Percentiles rank a stretch among this genome's conserved stretches.
Evolutionary conservation across 495 filamentous ascomycete species (phyloP).

Genomic region (Podospora comata): DNA sequence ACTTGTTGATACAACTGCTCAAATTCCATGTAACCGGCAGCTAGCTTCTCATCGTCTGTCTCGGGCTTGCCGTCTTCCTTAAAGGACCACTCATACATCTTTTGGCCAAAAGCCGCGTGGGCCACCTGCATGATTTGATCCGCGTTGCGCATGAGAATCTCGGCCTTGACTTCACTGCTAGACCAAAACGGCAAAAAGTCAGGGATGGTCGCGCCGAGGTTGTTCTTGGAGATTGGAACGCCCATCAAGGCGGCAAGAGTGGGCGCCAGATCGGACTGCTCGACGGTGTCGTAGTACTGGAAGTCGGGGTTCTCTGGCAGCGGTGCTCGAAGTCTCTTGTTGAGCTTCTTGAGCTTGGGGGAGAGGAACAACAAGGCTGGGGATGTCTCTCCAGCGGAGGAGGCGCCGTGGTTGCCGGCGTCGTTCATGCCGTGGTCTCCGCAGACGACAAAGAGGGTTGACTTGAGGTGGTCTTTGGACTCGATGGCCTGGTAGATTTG

Average conservation of each 20-base stretch:
- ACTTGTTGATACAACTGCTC: background rate
- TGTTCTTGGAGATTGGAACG: constrained; percentile 89
- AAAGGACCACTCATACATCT: constrained; percentile 44
- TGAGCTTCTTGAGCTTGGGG: constrained; percentile 67
- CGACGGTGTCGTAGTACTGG: constrained; percentile 75
- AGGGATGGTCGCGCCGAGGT: constrained; percentile 80
- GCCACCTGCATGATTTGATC: constrained; percentile 73
- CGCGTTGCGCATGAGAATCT: constrained; percentile 71
- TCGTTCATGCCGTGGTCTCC: constrained; percentile 99
- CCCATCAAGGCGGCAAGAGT: constrained; percentile 85
- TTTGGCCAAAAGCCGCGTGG: constrained; percentile 61
- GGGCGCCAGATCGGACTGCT: constrained; percentile 90
- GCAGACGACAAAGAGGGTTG: constrained; percentile 78
- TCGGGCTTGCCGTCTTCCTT: constrained; percentile 27
- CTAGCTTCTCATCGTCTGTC: constrained; percentile 56
- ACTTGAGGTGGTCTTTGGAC: constrained; percentile 62
- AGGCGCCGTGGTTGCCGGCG: constrained; percentile 94
- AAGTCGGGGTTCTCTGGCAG: constrained; percentile 55
- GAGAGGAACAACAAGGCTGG: constrained; percentile 89
- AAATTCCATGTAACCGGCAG: constrained; percentile 61
- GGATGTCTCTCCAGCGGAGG: constrained; percentile 87
- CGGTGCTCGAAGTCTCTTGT: constrained; percentile 43
- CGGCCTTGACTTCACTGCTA: constrained; percentile 53
- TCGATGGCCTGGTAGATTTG: constrained; percentile 75
- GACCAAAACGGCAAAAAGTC: constrained; percentile 74